phyloP scores from a whole-genome alignment of 768 basidiomycete genomes.

The Trametes sanguinea region DNA sequence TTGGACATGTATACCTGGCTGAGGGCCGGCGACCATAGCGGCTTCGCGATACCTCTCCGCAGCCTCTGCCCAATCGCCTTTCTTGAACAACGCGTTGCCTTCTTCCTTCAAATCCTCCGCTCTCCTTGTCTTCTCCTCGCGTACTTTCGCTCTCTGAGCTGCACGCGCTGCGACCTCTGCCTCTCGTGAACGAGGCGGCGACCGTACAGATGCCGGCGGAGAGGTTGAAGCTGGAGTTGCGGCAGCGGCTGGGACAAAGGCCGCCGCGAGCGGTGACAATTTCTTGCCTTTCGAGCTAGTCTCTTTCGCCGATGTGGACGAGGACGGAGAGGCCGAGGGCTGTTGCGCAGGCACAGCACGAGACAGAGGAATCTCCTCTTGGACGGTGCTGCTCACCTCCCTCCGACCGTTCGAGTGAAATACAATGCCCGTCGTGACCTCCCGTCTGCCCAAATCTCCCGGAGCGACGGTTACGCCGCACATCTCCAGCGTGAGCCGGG shows the following conservation, averaged over 20 bases:
- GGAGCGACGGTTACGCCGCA: conserved; percentile 15
- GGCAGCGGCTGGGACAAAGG: not conserved
- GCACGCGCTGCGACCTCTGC: conserved; percentile 12
- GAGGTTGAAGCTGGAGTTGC: not conserved
- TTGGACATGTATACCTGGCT: conserved; percentile 44
- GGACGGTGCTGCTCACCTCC: not conserved
- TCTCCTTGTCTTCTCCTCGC: conserved; percentile 24
- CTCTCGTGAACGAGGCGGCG: conserved; percentile 5
- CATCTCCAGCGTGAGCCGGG: conserved; percentile 21
- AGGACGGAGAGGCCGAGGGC: too few species aligned
- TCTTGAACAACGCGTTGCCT: conserved; percentile 48
- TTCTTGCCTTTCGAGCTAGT: not conserved
- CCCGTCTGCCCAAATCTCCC: conserved; percentile 15
- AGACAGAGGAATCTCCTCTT: not conserved
- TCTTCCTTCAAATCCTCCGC: conserved; percentile 36
- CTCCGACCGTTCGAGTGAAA: not conserved
- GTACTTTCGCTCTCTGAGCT: conserved; percentile 19
- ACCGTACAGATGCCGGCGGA: not conserved
- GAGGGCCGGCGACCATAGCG: conserved; percentile 38
- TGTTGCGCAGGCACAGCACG: not conserved
- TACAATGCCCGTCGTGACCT: not conserved
- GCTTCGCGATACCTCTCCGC: conserved; percentile 45
- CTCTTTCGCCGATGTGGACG: not conserved
- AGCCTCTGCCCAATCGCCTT: conserved; percentile 40
- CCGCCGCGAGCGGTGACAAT: not conserved